Base-by-base conservation (phyloP, 169 alveolate species). In the Cryptosporidium canis region DNA sequence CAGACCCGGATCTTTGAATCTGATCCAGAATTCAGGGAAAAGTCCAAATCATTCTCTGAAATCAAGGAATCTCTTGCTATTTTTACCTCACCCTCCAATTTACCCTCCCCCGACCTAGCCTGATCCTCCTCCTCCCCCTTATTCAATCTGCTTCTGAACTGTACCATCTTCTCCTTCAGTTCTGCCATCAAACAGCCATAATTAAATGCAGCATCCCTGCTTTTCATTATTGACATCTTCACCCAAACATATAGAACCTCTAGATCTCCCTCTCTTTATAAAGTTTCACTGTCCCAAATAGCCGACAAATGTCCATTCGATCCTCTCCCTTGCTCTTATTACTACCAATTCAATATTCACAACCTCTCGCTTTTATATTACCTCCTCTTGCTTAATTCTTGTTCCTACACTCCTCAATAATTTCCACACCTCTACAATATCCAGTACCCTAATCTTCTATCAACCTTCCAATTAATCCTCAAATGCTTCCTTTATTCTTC, bases 171-270 rank as follows among this genome's bases (percentile, higher is more conserved):
- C 3, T 61, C 68, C 5, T 61, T 61, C 27, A 61, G 27, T 35
- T 61, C 68, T 4, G 68, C 68, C 68, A 61, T 61, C 24, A 61
- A 61, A n/a, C 68, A 61, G n/a, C 48, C 68, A 16, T 61, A 61
- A 31, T 61, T 61, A 31, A 61, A 61, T 29, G 47, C 47, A 31
- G 68, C 68, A 61, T 61, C 45, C 33, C 45, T 61, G 48, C 33
- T 35, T 35, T 61, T 61, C 24, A 31, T 61, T 33, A 61, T 61
- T 12, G 41, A 11, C 68, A 61, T 61, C 12, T 61, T 61, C 9
- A 1, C 68, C 27, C 7, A 18, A n/a, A n/a, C n/a, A 51, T 18
- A 21, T 7, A 51, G 33, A 51, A 18, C 18, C 24, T n/a, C 35
- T 18, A 3, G 9, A 3, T 0, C 3, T 5, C 8, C 18, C 63